A percentile compares a stretch with the other conserved stretches of the same genome.
Evolutionary conservation across 225 moss, liverwort and hornwort genomes (phyloP).

Genomic region (Sphagnum tenellum): DNA sequence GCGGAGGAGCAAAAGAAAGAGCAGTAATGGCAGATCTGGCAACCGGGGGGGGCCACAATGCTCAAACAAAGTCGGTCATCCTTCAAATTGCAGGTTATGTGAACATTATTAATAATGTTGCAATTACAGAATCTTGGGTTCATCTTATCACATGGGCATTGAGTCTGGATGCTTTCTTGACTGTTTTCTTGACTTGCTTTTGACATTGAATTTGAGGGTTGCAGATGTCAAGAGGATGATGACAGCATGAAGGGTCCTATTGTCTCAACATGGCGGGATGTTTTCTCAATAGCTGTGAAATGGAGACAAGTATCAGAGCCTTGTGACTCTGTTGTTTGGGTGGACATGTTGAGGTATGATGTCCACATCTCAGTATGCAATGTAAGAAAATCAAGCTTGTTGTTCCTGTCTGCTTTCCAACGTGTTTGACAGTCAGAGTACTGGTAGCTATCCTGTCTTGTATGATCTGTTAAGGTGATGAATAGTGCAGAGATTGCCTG

Average conservation of each 20-base stretch:
- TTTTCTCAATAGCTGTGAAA: conserved; percentile 70
- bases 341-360: conserved; percentile 65
- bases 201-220: background rate
- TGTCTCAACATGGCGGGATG: conserved; percentile 67
- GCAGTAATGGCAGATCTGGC: conserved; percentile 23
- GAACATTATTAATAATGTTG: too few relatives aligned
- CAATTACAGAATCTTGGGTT: too few relatives aligned
- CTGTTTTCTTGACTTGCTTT: too few relatives aligned
- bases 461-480: too few relatives aligned
- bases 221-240: conserved; percentile 49
- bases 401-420: too few relatives aligned
- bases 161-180: too few relatives aligned
- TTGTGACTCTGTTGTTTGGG: conserved; percentile 93
- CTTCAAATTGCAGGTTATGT: background rate
- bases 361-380: too few relatives aligned
- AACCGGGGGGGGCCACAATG: conserved; percentile 27
- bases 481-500: too few relatives aligned
- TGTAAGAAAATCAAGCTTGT: too few relatives aligned
- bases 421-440: too few relatives aligned
- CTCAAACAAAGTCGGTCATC: conserved; percentile 6
- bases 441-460: too few relatives aligned
- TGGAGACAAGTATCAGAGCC: conserved; percentile 87
- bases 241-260: conserved; percentile 38
- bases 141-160: too few relatives aligned
- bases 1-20: conserved; percentile 32